Percentiles rank a stretch among this genome's conserved stretches.
These are phyloP conservation scores for Porpolomopsis calyptriformis DNA, from an alignment of 768 basidiomycete species.

Conservation along the genomic window DNA sequence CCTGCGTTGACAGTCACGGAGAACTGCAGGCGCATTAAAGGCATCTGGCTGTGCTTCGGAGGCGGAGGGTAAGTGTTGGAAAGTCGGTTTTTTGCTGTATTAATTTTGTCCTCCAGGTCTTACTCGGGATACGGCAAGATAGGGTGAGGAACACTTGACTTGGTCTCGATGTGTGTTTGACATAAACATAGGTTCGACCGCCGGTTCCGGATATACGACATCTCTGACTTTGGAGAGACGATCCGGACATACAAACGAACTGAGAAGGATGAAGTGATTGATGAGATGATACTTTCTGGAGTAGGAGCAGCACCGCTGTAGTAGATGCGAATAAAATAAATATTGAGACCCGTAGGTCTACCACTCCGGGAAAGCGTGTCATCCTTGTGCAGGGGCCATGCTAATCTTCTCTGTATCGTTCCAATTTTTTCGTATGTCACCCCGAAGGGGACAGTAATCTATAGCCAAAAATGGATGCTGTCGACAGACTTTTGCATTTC, in stretches of 20 bases:
- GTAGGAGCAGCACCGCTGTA: constrained; percentile 4
- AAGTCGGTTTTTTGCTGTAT: neutral
- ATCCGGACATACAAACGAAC: constrained; percentile 80
- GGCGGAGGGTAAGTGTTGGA: constrained; percentile 56
- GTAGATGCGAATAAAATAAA: constrained; percentile 29
- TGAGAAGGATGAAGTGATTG: constrained; percentile 57
- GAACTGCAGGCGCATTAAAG: constrained; percentile 74
- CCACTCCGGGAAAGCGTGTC: constrained; percentile 97
- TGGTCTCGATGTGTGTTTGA: constrained; percentile 5
- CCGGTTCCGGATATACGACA: constrained; percentile 79
- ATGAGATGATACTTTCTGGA: constrained; percentile 55
- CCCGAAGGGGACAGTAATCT: constrained; percentile 62
- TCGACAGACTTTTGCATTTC: constrained; percentile 19
- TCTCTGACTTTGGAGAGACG: constrained; percentile 86
- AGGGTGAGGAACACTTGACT: constrained; percentile 37
- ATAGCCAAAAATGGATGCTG: neutral
- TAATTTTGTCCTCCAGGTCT: constrained; percentile 33
- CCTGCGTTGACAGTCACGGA: constrained; percentile 83
- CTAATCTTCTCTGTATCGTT: constrained; percentile 99
- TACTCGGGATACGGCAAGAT: constrained; percentile 75
- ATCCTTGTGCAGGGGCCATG: constrained; percentile 99
- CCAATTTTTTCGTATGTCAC: constrained; percentile 98
- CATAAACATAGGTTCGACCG: constrained; percentile 61
- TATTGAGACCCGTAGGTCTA: constrained; percentile 53
- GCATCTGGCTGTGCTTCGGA: constrained; percentile 88